These are phyloP conservation scores for Sclerotinia sclerotiorum DNA, from an alignment of 2,329 filamentous ascomycete genomes.

Conservation along the genomic window DNA sequence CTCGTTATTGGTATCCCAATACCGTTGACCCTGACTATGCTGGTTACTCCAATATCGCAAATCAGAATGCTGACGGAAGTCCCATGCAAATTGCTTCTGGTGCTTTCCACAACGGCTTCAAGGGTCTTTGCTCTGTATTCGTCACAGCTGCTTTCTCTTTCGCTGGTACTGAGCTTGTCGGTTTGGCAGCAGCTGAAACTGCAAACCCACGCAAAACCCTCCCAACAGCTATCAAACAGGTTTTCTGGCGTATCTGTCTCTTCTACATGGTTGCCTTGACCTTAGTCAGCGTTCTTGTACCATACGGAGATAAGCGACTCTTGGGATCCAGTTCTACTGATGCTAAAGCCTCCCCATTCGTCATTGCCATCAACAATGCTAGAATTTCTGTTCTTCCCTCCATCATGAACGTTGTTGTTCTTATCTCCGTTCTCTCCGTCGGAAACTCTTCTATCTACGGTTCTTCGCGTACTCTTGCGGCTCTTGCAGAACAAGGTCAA, in stretches of 20 bases:
- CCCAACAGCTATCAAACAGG: slow-evolving; percentile 53
- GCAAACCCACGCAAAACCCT: slow-evolving; percentile 50
- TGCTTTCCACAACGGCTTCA: slow-evolving; percentile 50
- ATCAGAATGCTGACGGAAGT: slow-evolving; percentile 14
- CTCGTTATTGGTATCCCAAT: slow-evolving; percentile 58
- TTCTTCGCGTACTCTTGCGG: slow-evolving; percentile 58
- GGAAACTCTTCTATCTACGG: slow-evolving; percentile 60
- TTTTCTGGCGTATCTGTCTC: slow-evolving; percentile 54
- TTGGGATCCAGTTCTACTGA: slow-evolving; percentile 40
- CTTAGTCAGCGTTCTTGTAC: slow-evolving; percentile 52
- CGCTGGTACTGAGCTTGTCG: slow-evolving; percentile 53
- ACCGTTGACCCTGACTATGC: slow-evolving; percentile 40
- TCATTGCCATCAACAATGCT: slow-evolving; percentile 56
- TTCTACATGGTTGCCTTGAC: slow-evolving; percentile 55
- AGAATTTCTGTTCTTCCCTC: slow-evolving; percentile 52
- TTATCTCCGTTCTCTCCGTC: slow-evolving; percentile 59
- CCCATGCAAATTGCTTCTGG: slow-evolving; percentile 31
- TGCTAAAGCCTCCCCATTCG: slow-evolving; percentile 52
- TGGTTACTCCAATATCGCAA: slow-evolving; percentile 45
- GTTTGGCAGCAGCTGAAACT: slow-evolving; percentile 53
- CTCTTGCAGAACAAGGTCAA: slow-evolving; percentile 58
- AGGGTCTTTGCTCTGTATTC: slow-evolving; percentile 53
- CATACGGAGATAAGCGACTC: slow-evolving; percentile 46
- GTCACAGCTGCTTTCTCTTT: slow-evolving; percentile 54
- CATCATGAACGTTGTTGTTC: slow-evolving; percentile 60